These are phyloP conservation scores for Gossypium aridum DNA, from an alignment of 441 rosid genomes.

Conservation along the genomic window DNA sequence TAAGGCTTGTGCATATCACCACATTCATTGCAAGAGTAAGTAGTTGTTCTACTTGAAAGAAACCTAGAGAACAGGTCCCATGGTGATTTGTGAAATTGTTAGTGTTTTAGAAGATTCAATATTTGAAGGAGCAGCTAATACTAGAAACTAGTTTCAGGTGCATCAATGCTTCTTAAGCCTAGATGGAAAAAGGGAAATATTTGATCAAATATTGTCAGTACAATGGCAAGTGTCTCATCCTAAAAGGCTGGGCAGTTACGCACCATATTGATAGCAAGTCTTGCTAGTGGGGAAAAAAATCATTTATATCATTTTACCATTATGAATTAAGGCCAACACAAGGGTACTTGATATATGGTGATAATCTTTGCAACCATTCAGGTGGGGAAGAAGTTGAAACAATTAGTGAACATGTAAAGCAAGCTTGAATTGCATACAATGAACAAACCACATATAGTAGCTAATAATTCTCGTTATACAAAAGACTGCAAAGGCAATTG, in stretches of 20 bases:
- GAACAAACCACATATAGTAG: not conserved
- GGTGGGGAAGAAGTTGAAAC: not conserved
- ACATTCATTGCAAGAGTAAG: not conserved
- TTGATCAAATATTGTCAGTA: not conserved
- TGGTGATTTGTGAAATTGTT: not conserved
- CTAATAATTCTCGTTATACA: not conserved
- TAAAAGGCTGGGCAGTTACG: not conserved
- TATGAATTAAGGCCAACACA: not conserved
- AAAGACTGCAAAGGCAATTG: not conserved
- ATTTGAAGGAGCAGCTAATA: not conserved
- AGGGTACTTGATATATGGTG: not conserved
- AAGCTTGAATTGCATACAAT: not conserved
- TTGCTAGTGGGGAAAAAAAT: not conserved
- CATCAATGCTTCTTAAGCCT: not conserved
- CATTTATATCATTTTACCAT: not conserved
- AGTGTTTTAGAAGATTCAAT: not conserved
- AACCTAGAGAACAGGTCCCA: not conserved
- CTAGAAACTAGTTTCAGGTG: not conserved
- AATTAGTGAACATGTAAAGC: not conserved
- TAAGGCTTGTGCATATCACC: not conserved
- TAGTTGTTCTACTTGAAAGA: constrained; percentile 1
- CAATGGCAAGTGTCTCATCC: not conserved
- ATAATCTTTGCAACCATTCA: not conserved
- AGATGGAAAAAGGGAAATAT: not conserved
- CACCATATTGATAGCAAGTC: not conserved